phyloP scores from a whole-genome alignment of 176 grass and related monocot genomes.

The Aegilops tauschii region DNA sequence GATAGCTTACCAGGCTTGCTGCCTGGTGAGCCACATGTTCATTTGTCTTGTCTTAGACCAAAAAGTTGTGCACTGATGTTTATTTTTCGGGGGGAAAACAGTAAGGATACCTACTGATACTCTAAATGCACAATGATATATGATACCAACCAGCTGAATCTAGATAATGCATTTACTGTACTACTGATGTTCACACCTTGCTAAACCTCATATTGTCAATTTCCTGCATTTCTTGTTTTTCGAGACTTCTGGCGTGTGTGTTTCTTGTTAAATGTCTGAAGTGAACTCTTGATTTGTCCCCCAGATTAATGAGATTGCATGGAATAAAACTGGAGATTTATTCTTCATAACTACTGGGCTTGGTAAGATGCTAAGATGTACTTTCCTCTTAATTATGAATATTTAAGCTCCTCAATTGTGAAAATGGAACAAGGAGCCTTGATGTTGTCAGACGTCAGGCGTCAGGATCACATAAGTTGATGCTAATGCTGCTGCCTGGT shows the following conservation, averaged over 20 bases:
- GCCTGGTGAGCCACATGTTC: neutral
- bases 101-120: neutral
- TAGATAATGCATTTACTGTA: neutral
- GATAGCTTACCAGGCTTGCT: too few relatives aligned
- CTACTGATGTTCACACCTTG: slow-evolving; percentile 17
- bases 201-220: slow-evolving; percentile 18
- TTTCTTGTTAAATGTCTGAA: slow-evolving; percentile 11
- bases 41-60: slow-evolving; percentile 4
- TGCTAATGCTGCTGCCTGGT: neutral
- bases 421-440: slow-evolving; percentile 17
- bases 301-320: slow-evolving; percentile 99
- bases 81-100: neutral
- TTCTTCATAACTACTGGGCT: slow-evolving; percentile 98
- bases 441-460: slow-evolving; percentile 7
- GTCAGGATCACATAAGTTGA: slow-evolving; percentile 1
- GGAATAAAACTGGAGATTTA: slow-evolving; percentile 98
- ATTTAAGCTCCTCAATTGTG: neutral
- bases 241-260: neutral
- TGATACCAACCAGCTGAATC: slow-evolving; percentile 13
- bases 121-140: slow-evolving; percentile 14
- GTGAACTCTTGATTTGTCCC: slow-evolving; percentile 34
- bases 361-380: slow-evolving; percentile 47
- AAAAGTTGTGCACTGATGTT: neutral
- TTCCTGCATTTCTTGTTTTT: neutral
- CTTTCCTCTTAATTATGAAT: slow-evolving; percentile 1